Percentiles rank a stretch among this genome's conserved stretches.
phyloP scores from a whole-genome alignment of 768 basidiomycete genomes.

The Termitomyces sp. region DNA sequence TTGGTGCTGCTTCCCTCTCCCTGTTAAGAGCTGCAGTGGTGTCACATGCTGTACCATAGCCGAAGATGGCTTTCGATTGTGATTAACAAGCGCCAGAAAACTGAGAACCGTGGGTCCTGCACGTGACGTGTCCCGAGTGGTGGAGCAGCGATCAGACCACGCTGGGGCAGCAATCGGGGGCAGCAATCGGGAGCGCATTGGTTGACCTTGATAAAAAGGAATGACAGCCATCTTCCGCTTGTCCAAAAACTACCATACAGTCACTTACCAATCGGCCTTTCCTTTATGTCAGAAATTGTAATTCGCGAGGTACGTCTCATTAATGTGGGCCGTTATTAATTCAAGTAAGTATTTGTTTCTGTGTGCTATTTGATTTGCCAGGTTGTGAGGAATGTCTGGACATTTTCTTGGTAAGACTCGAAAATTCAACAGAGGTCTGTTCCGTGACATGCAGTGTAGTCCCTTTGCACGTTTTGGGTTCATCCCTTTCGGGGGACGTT shows the following conservation, averaged over 20 bases:
- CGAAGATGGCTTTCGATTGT: no score
- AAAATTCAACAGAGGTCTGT: neutral
- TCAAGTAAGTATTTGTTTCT: neutral
- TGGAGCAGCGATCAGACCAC: no score
- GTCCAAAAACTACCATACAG: neutral
- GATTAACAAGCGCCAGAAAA: no score
- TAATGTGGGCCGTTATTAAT: neutral
- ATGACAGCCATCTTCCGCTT: neutral
- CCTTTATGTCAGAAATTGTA: slow-evolving; percentile 29
- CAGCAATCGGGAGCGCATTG: neutral
- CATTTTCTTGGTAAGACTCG: slow-evolving; percentile 47
- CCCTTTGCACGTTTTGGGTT: slow-evolving; percentile 61
- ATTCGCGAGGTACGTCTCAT: slow-evolving; percentile 30
- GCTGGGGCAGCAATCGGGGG: no score
- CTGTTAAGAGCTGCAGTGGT: no score
- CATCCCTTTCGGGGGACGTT: slow-evolving; percentile 70
- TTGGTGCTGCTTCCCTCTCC: no score
- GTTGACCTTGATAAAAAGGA: neutral
- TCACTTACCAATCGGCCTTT: no score
- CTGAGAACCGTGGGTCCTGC: neutral
- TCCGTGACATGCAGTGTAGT: slow-evolving; percentile 22
- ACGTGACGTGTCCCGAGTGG: neutral
- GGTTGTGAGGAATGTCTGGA: slow-evolving; percentile 50
- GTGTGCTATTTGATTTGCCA: slow-evolving; percentile 19
- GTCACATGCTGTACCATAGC: no score